Base-by-base conservation (phyloP, 2,329 filamentous ascomycete genomes). In the Phyllosticta citribraziliensis region DNA sequence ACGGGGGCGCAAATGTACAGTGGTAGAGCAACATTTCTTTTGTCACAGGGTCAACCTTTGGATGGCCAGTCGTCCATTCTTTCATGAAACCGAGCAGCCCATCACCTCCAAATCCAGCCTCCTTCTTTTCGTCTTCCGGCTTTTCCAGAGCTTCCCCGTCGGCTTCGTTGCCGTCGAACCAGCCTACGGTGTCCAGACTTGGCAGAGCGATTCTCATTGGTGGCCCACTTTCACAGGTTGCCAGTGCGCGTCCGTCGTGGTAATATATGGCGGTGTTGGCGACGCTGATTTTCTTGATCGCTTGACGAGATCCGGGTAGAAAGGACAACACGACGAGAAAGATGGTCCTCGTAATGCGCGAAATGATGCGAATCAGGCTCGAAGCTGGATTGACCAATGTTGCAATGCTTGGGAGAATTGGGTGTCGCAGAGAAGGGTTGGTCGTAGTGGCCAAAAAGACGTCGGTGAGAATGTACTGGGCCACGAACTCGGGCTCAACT, bases 21-120 rank as follows among this genome's bases (percentile, higher is more conserved):
- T 89, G 87, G 65, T 87, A 88, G 0, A 87, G 76, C 5, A 89
- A 76, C 70, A 89, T 77, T 68, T 89, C 86, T 51, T 83, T 82
- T 0, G 85, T 87, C 0, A 71, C 66, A 0, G 82, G 82, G 65
- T 90, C 87, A 56, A 89, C 80, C 64, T 84, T 83, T 6, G 87
- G 87, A 69, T 88, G 85, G 20, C 83, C 84, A 1, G 86, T 89
- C 0, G 85, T 87, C 85, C 85, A 88, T 69, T 88, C 85, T 64
- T 80, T 82, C 81, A 88, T 84, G 67, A 83, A 88, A 47, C 79
- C 79, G 24, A 85, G 68, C 2, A 82, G 64, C 0, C 84, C 83
- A 0, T 76, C 68, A 8, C 83, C 84, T 4, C 84, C 83, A 65
- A 87, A 83, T 0, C 72, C 65, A 4, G 56, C 24, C 52, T 71